A percentile compares a stretch with the other conserved stretches of the same genome.
phyloP scores from a whole-genome alignment of 257 asterid species.

The Nicotiana sylvestris region DNA sequence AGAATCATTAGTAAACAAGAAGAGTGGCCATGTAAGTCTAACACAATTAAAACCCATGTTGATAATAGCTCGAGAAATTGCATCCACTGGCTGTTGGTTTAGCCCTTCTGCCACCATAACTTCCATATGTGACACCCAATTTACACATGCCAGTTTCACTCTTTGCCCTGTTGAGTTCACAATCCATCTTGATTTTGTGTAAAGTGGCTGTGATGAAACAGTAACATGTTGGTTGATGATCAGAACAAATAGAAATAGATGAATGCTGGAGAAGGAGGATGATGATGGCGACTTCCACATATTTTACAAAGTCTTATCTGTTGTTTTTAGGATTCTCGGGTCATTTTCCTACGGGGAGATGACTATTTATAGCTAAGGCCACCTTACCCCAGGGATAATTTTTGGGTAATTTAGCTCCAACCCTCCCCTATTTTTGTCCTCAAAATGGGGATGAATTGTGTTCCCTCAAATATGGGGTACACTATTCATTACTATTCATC shows the following conservation, averaged over 20 bases:
- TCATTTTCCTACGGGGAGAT: background rate
- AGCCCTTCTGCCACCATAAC: constrained; percentile 91
- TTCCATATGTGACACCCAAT: constrained; percentile 90
- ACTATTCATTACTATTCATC: too few species aligned
- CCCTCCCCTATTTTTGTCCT: too few species aligned
- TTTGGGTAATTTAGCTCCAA: too few species aligned
- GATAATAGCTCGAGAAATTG: constrained; percentile 44
- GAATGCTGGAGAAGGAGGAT: background rate
- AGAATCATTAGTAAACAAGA: constrained; percentile 68
- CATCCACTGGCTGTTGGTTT: constrained; percentile 72
- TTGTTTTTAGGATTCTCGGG: background rate
- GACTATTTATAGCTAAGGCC: background rate
- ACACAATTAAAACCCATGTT: constrained; percentile 84
- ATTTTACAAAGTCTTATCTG: background rate
- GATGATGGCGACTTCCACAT: background rate
- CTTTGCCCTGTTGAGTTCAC: constrained; percentile 66
- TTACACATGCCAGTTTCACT: constrained; percentile 80
- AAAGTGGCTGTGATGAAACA: constrained; percentile 46
- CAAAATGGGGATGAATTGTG: too few species aligned
- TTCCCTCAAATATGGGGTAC: too few species aligned
- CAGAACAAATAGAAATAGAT: constrained; percentile 2
- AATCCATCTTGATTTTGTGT: constrained; percentile 75
- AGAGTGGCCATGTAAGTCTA: constrained; percentile 92
- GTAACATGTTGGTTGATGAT: background rate
- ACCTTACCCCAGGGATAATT: too few species aligned